Evolutionary conservation across 345 rosid species (phyloP), one percentile per base, ranked within the genome.

Genomic region (Citrus trifoliata): DNA sequence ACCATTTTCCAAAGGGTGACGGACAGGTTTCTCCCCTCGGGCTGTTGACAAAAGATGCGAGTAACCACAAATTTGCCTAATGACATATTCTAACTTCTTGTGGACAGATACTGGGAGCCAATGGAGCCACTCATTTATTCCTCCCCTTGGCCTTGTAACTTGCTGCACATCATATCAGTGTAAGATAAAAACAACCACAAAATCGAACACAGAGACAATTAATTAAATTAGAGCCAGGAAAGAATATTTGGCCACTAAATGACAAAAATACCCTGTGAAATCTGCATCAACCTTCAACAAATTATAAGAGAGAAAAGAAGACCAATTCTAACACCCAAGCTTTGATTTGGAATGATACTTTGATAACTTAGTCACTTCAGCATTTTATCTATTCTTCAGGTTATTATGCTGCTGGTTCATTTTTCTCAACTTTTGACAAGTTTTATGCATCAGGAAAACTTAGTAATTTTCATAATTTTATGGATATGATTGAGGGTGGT

Each of bases 121-220:
- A 75, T 90, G 98, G 5, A 94, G 84, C 97, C 97, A 94, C 76
- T 94, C 98, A 76, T 96, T 87, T 13, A 94, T 60, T 62, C 99
- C 97, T 74, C 98, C 99, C 85, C 91, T 94, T 6, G 99, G 99
- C 80, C 99, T 88, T 14, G 94, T 93, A 76, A 96, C 95, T 80
- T 98, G 86, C 99, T 96, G 89, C 75, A 63, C 53, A 42, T 30
- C n/a, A 48, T 56, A 19, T 10, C 40, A 68, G 35, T 4, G 27
- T 56, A 9, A 74, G 40, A 73, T 46, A 79, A 30, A 58, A 74
- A 18, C 27, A 71, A 51, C 28, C 78, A 60, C 37, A 79, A 30
- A 58, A 74, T 10, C 27, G 38, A 51, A 37, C 78, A 60, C 48
- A 37, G 32, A 35, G 32, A 61, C 5, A 76, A 80, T 37, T 6